Evolutionary conservation across 805 yeast species (phyloP).

Genomic region (Teunomyces kruisii): DNA sequence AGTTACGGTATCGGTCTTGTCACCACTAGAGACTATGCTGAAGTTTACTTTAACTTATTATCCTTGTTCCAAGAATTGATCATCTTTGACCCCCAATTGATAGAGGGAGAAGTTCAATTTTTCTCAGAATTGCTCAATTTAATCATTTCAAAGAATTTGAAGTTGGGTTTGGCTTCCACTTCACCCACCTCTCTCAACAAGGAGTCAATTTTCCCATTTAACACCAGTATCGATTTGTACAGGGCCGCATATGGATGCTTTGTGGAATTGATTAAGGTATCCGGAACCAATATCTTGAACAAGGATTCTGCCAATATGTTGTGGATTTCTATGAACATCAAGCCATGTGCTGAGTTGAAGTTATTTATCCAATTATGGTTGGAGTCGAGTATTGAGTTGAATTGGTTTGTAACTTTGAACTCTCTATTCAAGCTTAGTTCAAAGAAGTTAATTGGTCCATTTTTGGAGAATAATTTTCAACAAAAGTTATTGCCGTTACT

Average conservation of each 20-base stretch:
- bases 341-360: conserved; percentile 46
- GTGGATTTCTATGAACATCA: conserved; percentile 58
- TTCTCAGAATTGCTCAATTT: conserved; percentile 26
- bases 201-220: conserved; percentile 45
- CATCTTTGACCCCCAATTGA: conserved; percentile 36
- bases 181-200: conserved; percentile 39
- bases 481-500: conserved; percentile 41
- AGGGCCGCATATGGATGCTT: conserved; percentile 54
- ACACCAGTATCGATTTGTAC: conserved; percentile 40
- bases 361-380: conserved; percentile 61
- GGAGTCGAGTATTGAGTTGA: conserved; percentile 44
- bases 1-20: conserved; percentile 33
- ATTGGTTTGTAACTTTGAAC: conserved; percentile 61
- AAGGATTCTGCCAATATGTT: conserved; percentile 50
- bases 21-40: conserved; percentile 25
- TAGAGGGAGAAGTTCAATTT: conserved; percentile 32
- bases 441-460: conserved; percentile 40
- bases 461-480: conserved; percentile 37
- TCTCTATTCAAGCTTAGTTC: conserved; percentile 47
- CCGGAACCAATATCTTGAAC: conserved; percentile 44
- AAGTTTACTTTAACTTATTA: conserved; percentile 24
- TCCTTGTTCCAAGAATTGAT: conserved; percentile 35
- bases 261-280: conserved; percentile 55
- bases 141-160: conserved; percentile 34
- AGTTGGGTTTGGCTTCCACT: conserved; percentile 31